These are phyloP conservation scores for Globisporangium yorkense DNA, from an alignment of 352 stramenopile species.

Conservation along the genomic window DNA sequence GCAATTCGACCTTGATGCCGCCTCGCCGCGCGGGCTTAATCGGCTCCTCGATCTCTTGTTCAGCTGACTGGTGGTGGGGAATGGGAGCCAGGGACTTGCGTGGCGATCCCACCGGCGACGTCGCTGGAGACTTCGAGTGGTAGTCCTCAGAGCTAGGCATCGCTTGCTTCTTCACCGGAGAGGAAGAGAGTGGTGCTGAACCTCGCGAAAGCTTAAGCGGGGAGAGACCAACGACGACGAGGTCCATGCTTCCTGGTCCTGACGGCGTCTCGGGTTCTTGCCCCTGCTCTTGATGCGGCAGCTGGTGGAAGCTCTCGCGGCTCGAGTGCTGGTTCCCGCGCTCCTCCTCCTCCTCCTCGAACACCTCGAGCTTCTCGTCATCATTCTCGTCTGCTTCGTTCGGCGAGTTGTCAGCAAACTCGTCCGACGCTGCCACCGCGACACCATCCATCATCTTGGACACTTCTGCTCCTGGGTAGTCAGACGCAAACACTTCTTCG, in stretches of 20 bases:
- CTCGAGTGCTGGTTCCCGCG: slow-evolving; percentile 14
- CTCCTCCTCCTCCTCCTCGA: slow-evolving; percentile 17
- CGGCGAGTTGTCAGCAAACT: slow-evolving; percentile 3
- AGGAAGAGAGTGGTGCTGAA: not conserved
- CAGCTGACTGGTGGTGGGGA: not conserved
- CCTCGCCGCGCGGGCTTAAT: slow-evolving; percentile 7
- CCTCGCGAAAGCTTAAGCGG: slow-evolving; percentile 23
- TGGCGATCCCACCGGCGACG: not conserved
- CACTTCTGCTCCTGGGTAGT: slow-evolving; percentile 6
- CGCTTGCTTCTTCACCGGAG: slow-evolving; percentile 15
- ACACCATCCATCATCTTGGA: not conserved
- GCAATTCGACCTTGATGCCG: slow-evolving; percentile 16
- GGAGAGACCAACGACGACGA: slow-evolving; percentile 34
- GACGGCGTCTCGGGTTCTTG: slow-evolving; percentile 3
- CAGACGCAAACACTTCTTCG: slow-evolving; percentile 17
- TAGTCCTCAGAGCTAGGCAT: not conserved
- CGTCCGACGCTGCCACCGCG: not conserved
- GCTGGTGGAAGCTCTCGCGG: slow-evolving; percentile 2
- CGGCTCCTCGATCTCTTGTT: not conserved
- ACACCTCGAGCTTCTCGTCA: slow-evolving; percentile 39
- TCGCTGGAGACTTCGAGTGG: not conserved
- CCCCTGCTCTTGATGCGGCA: not conserved
- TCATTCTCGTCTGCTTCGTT: slow-evolving; percentile 22
- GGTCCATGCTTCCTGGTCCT: slow-evolving; percentile 13
- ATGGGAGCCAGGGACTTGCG: not conserved